A percentile compares a stretch with the other conserved stretches of the same genome.
These are phyloP conservation scores for Pseudomassariella vexata DNA, from an alignment of 2,329 filamentous ascomycete species.

Conservation along the genomic window DNA sequence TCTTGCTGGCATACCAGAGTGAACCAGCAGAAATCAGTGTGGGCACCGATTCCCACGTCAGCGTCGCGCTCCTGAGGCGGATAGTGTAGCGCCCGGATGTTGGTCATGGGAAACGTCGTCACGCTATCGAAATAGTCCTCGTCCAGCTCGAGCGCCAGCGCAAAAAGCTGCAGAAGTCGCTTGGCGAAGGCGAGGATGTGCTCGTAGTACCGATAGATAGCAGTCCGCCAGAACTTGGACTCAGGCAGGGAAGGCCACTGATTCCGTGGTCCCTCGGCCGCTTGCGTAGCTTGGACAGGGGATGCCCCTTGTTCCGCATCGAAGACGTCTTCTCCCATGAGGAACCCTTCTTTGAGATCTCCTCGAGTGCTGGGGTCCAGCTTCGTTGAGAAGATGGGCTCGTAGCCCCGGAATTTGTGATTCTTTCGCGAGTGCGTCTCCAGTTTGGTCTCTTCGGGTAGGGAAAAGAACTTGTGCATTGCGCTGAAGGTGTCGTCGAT, in stretches of 20 bases:
- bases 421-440: conserved; percentile 7
- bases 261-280: conserved; percentile 3
- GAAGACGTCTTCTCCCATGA: conserved; percentile 7
- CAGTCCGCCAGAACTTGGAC: conserved; percentile 4
- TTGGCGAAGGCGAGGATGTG: conserved; percentile 1
- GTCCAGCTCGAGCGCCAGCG: conserved; percentile 3
- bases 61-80: conserved; percentile 4
- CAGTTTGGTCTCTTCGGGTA: conserved; percentile 5
- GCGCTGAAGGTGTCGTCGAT: conserved; percentile 3
- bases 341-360: conserved; percentile 8
- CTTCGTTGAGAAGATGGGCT: conserved; percentile 8
- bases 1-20: conserved; percentile 6
- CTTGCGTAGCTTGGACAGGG: conserved; percentile 1
- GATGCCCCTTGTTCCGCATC: conserved; percentile 6
- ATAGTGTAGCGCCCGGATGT: conserved; percentile 7
- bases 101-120: conserved; percentile 5
- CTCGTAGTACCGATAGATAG: conserved; percentile 4
- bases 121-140: conserved; percentile 6
- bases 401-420: conserved; percentile 8
- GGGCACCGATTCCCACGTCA: conserved; percentile 7
- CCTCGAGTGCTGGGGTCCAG: conserved; percentile 7
- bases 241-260: conserved; percentile 5
- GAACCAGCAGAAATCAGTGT: conserved; percentile 7
- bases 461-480: conserved; percentile 5
- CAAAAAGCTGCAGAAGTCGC: conserved; percentile 5